phyloP scores from a whole-genome alignment of 768 basidiomycete genomes.

The Leccinum variicolor region DNA sequence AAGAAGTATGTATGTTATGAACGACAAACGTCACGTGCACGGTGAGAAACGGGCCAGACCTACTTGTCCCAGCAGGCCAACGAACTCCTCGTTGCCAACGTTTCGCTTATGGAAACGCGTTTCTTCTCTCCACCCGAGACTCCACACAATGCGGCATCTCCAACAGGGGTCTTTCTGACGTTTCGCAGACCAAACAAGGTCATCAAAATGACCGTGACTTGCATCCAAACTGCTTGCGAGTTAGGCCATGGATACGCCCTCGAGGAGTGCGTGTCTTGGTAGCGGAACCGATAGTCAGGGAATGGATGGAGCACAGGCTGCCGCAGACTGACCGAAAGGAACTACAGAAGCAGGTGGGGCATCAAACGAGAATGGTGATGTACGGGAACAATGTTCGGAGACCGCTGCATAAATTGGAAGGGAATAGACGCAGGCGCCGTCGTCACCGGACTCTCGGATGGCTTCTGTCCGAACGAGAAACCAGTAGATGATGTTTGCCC shows the following conservation, averaged over 20 bases:
- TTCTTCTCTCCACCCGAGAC: constrained; percentile 80
- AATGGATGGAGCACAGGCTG: constrained; percentile 51
- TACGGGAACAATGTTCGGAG: constrained; percentile 33
- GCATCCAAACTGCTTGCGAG: constrained; percentile 31
- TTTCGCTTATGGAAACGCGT: constrained; percentile 76
- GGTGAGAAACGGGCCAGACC: constrained; percentile 19
- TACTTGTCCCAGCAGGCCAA: constrained; percentile 78
- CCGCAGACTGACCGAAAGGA: constrained; percentile 42
- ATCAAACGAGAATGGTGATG: constrained; percentile 45
- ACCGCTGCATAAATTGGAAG: constrained; percentile 48
- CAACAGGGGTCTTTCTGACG: constrained; percentile 70
- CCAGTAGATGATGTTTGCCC: constrained; percentile 39
- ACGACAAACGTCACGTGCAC: constrained; percentile 39
- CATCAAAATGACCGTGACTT: constrained; percentile 44
- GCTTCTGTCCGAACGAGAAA: constrained; percentile 48
- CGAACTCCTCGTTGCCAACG: constrained; percentile 65
- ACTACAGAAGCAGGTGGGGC: constrained; percentile 32
- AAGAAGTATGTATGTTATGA: constrained; percentile 16
- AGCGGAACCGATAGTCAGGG: constrained; percentile 69
- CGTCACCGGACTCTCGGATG: constrained; percentile 36
- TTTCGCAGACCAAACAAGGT: constrained; percentile 78
- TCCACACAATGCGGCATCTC: constrained; percentile 76
- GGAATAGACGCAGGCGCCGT: constrained; percentile 37
- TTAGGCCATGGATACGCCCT: constrained; percentile 40
- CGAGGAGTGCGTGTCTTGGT: constrained; percentile 66